Evolutionary conservation across 1,284 basidiomycete genomes (phyloP), one percentile per base, ranked within the genome.

Genomic region (Cryptococcus amylolentus): DNA sequence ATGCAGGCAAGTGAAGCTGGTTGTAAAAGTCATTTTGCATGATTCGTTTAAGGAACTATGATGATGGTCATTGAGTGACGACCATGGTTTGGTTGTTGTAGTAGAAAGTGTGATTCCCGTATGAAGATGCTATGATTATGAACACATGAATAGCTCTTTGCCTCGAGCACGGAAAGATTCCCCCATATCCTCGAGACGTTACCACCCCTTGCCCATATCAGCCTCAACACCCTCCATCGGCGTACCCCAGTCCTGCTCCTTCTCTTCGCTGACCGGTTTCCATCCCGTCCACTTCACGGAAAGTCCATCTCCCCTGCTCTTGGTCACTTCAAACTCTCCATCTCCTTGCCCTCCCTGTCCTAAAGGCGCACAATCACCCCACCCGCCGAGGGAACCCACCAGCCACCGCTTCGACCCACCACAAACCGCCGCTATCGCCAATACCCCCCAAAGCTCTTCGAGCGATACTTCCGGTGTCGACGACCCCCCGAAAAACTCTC

Each of bases 391-490:
- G 6, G 60, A 62, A 4, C 62, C 62, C 12, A 76, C 71, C 4
- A 77, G 57, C 39, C 66, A 67, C 37, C 76, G 56, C 63, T 73
- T 75, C 40, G 63, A 67, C 1, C 89, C 89, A 16, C 84, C 86
- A 62, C 88, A 90, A n/a, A 81, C 68, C 8, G 77, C 63, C 0
- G 83, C 76, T 41, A 91, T 75, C 5, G 83, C 80, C 5, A 78
- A 75, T 55, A 84, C 80, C 44, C 82, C 86, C 89, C 89, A 91
- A 20, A 91, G 71, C 62, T 89, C 86, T 51, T 84, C 81, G 60
- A 88, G 77, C 57, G 80, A 79, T 18, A 77, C 69, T 38, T 62
- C 37, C 1, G 72, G 72, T 55, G 84, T 79, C 12, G 81, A 69
- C 69, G 80, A 82, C 18, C 77, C 71, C 46, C 82, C 79, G 80